A percentile compares a stretch with the other conserved stretches of the same genome.
These are phyloP conservation scores for Boechera divaricarpa DNA, from an alignment of 345 rosid genomes.

Conservation along the genomic window DNA sequence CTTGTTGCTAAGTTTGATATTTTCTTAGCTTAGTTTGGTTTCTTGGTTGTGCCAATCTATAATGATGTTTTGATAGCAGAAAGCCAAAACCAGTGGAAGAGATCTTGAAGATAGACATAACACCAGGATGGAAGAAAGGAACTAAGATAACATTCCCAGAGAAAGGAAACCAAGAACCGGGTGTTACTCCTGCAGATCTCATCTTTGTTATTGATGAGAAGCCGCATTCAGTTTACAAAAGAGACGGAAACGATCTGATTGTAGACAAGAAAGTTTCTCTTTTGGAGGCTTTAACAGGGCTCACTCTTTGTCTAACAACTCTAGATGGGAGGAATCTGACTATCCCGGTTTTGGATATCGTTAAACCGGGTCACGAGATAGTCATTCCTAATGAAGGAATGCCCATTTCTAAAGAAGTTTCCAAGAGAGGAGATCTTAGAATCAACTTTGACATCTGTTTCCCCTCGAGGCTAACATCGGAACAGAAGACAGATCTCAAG, in stretches of 20 bases:
- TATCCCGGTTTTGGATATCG: conserved; percentile 55
- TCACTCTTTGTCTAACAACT: conserved; percentile 53
- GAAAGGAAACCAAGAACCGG: conserved; percentile 78
- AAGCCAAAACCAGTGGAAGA: conserved; percentile 69
- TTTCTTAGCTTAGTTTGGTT: not conserved
- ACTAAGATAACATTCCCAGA: conserved; percentile 83
- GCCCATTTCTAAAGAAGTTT: conserved; percentile 70
- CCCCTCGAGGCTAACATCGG: conserved; percentile 59
- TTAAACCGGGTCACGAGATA: conserved; percentile 68
- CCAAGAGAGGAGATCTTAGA: conserved; percentile 62
- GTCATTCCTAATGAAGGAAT: conserved; percentile 69
- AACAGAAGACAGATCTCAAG: conserved; percentile 71
- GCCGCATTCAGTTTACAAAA: conserved; percentile 58
- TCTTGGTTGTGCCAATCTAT: not conserved
- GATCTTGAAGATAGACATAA: conserved; percentile 65
- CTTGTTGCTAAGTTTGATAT: not conserved
- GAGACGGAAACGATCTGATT: conserved; percentile 74
- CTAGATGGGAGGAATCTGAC: conserved; percentile 68
- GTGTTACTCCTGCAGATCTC: conserved; percentile 67
- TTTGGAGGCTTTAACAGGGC: conserved; percentile 73
- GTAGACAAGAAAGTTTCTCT: conserved; percentile 57
- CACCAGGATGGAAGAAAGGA: conserved; percentile 90
- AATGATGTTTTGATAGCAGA: conserved; percentile 42
- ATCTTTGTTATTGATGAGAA: conserved; percentile 79
- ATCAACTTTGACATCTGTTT: conserved; percentile 63